A percentile compares a stretch with the other conserved stretches of the same genome.
phyloP scores from a whole-genome alignment of 805 yeast species.

The Pichia exigua region DNA sequence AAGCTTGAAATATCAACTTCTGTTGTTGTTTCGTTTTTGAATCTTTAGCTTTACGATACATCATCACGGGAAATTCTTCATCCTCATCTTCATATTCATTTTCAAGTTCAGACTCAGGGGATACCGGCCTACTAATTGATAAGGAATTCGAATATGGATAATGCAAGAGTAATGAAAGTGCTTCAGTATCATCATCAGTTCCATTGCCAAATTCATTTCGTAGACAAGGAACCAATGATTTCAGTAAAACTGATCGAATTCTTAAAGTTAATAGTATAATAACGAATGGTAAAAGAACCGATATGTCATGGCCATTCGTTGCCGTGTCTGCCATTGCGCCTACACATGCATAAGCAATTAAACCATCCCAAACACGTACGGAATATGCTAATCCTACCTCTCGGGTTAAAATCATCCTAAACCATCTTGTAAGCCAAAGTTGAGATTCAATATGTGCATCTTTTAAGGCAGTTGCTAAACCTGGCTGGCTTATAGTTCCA shows the following conservation, averaged over 20 bases:
- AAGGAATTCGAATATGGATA: constrained; percentile 29
- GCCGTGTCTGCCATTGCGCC: constrained; percentile 5
- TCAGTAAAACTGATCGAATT: constrained; percentile 9
- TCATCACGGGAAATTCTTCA: constrained; percentile 7
- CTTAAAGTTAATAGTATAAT: constrained; percentile 33
- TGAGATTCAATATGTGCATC: constrained; percentile 36
- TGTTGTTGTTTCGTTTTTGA: background rate
- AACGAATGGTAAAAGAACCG: constrained; percentile 31
- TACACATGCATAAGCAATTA: constrained; percentile 24
- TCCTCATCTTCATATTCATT: background rate
- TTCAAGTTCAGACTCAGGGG: background rate
- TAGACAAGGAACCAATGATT: constrained; percentile 1
- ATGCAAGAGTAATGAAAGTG: constrained; percentile 40
- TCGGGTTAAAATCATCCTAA: constrained; percentile 38
- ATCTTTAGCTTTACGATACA: constrained; percentile 1
- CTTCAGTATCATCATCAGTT: constrained; percentile 42
- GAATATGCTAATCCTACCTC: constrained; percentile 36
- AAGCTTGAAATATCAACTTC: background rate
- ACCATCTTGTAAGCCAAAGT: constrained; percentile 48
- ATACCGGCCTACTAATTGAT: constrained; percentile 5
- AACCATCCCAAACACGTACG: constrained; percentile 41
- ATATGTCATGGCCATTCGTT: constrained; percentile 8
- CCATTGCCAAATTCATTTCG: background rate
- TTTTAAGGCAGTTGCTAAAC: constrained; percentile 10
- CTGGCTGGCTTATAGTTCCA: constrained; percentile 5